A percentile compares a stretch with the other conserved stretches of the same genome.
Evolutionary conservation across 306 rosid species (phyloP).

Genomic region (Abrus precatorius): DNA sequence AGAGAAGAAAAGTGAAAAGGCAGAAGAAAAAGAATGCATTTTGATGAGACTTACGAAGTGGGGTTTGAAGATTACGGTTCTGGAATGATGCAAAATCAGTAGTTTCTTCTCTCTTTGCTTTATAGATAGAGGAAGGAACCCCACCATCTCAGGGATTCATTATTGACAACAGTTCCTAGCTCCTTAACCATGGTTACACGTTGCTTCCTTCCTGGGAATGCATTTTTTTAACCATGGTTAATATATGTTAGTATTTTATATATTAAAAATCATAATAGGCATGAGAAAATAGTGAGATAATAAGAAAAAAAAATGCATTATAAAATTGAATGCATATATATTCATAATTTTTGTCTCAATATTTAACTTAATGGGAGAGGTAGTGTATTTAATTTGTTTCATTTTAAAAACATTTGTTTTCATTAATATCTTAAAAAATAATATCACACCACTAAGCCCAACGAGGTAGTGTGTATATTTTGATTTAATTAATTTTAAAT

Average conservation of each 20-base stretch:
- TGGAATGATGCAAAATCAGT: conserved; percentile 33
- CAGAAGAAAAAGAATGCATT: conserved; percentile 39
- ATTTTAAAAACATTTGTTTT: too few relatives aligned
- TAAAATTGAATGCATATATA: too few relatives aligned
- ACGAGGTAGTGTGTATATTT: too few relatives aligned
- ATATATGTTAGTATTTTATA: neutral
- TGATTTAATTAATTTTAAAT: too few relatives aligned
- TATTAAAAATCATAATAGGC: too few relatives aligned
- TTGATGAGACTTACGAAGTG: conserved; percentile 60
- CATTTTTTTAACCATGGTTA: conserved; percentile 63
- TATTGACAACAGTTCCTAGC: conserved; percentile 44
- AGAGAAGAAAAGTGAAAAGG: conserved; percentile 40
- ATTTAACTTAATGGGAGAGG: too few relatives aligned
- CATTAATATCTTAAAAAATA: too few relatives aligned
- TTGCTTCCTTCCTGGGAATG: conserved; percentile 27
- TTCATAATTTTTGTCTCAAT: too few relatives aligned
- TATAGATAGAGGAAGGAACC: conserved; percentile 33
- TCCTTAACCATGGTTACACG: conserved; percentile 67
- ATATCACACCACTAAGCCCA: too few relatives aligned
- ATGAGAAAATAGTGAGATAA: too few relatives aligned
- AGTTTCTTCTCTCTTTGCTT: conserved; percentile 24
- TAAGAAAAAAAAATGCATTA: too few relatives aligned
- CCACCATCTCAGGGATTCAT: conserved; percentile 33
- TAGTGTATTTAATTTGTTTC: too few relatives aligned
- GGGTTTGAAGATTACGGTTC: conserved; percentile 42